These are phyloP conservation scores for Cyanidioschyzon merolae DNA, from an alignment of 23 red algal species.

Conservation along the genomic window DNA sequence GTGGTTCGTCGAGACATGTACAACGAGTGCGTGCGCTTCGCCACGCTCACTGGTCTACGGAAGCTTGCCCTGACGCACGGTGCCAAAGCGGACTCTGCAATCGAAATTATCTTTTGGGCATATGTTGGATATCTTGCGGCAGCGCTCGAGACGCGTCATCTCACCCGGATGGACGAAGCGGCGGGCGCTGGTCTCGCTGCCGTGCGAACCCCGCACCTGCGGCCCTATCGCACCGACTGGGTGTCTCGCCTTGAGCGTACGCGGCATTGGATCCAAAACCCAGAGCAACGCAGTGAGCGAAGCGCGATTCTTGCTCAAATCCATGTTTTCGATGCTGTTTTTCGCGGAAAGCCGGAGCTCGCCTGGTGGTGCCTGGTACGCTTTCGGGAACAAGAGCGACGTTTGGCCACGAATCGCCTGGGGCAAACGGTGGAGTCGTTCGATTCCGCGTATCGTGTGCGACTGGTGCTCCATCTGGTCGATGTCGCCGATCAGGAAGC, in stretches of 20 bases:
- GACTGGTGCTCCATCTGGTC: background rate
- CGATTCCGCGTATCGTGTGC: background rate
- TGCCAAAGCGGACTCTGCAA: background rate
- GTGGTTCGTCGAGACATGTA: background rate
- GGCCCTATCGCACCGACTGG: no score
- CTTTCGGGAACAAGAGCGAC: background rate
- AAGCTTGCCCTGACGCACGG: background rate
- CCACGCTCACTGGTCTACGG: background rate
- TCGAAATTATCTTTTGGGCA: background rate
- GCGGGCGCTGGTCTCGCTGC: no score
- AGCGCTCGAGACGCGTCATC: background rate
- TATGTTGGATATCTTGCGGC: background rate
- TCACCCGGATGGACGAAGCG: background rate
- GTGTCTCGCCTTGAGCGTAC: background rate
- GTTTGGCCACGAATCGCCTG: background rate
- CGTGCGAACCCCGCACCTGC: no score
- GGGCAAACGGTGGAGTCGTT: background rate
- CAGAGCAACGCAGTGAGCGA: background rate
- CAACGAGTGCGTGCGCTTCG: background rate
- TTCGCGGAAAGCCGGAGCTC: background rate
- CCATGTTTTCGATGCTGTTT: background rate
- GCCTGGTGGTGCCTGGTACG: background rate
- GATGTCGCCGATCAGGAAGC: background rate
- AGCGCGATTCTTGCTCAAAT: background rate
- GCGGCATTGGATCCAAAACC: background rate